These are phyloP conservation scores for Lepidium campestre DNA, from an alignment of 441 rosid species.

Conservation along the genomic window DNA sequence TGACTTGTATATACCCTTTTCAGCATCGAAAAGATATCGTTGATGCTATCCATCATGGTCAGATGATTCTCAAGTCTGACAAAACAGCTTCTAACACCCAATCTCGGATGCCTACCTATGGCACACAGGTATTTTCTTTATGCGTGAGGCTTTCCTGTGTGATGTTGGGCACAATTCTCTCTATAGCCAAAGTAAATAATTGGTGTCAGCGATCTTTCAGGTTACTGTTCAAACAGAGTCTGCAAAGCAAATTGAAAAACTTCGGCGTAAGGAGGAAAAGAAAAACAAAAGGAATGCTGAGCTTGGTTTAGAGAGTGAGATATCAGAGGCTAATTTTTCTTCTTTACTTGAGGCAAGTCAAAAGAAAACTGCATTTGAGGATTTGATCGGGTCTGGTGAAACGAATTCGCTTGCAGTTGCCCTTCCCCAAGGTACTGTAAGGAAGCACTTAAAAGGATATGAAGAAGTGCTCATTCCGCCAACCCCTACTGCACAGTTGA, in stretches of 20 bases:
- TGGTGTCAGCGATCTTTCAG: conserved; percentile 36
- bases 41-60: conserved; percentile 77
- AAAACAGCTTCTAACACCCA: conserved; percentile 62
- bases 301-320: conserved; percentile 54
- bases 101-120: conserved; percentile 87
- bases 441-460: conserved; percentile 85
- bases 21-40: conserved; percentile 93
- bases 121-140: conserved; percentile 66
- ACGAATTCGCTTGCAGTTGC: conserved; percentile 51
- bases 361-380: conserved; percentile 63
- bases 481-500: conserved; percentile 83
- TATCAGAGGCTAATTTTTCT: conserved; percentile 71
- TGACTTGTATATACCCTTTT: conserved; percentile 29
- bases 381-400: conserved; percentile 66
- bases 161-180: conserved; percentile 4
- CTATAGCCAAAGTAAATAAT: conserved; percentile 10
- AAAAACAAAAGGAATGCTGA: conserved; percentile 71
- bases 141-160: conserved; percentile 10
- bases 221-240: conserved; percentile 94
- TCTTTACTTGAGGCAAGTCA: conserved; percentile 88
- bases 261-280: conserved; percentile 95
- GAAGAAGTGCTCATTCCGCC: conserved; percentile 94
- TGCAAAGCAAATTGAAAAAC: conserved; percentile 83
- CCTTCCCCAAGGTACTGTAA: conserved; percentile 88
- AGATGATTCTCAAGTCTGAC: conserved; percentile 65